These are phyloP conservation scores for Malus hybrid DNA, from an alignment of 331 rosid genomes.

Conservation along the genomic window DNA sequence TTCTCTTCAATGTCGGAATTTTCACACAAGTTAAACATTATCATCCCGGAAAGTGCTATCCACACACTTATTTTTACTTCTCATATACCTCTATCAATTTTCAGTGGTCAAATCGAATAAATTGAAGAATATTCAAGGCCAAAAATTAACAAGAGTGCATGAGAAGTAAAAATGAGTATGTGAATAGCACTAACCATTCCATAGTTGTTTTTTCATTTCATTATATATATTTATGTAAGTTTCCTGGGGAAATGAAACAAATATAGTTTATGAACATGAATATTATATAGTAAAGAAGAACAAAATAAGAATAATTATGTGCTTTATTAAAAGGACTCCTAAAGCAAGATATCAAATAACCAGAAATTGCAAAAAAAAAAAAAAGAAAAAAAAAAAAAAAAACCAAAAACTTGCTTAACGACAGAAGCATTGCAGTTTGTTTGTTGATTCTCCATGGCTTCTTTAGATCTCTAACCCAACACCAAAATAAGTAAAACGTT, in stretches of 20 bases:
- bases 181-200: no score
- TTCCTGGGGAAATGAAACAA: not conserved
- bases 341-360: not conserved
- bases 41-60: no score
- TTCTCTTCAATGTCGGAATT: not conserved
- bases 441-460: not conserved
- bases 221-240: no score
- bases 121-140: rapidly evolving
- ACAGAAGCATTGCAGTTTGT: not conserved
- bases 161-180: no score
- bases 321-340: not conserved
- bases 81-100: no score
- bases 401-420: not conserved
- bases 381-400: not conserved
- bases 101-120: rapidly evolving
- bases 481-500: not conserved
- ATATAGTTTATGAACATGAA: not conserved
- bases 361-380: not conserved
- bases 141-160: no score
- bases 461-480: not conserved
- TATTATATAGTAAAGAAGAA: not conserved
- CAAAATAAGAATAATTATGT: no score
- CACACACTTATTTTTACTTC: no score
- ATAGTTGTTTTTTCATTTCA: not conserved
- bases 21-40: not conserved